These are phyloP conservation scores for Carex arenaria DNA, from an alignment of 202 grass and related monocot genomes.

Conservation along the genomic window DNA sequence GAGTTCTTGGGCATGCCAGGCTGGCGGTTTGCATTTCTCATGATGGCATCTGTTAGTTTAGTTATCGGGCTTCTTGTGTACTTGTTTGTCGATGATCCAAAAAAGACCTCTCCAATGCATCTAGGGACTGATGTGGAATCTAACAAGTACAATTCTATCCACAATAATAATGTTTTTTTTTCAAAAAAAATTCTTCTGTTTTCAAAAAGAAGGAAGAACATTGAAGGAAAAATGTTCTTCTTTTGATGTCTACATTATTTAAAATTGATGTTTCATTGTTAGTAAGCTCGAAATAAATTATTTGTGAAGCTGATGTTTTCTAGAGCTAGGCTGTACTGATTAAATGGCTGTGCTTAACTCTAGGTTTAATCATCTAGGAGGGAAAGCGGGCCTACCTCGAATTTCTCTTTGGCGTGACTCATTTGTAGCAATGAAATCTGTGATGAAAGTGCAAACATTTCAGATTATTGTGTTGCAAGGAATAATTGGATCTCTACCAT, in stretches of 20 bases:
- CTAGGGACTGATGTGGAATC: conserved; percentile 41
- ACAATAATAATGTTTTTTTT: background rate
- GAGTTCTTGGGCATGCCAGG: conserved; percentile 69
- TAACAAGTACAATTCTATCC: conserved; percentile 39
- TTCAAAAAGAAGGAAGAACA: background rate
- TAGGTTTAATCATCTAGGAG: conserved; percentile 27
- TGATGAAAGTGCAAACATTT: conserved; percentile 85
- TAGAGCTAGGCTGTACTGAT: background rate
- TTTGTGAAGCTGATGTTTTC: background rate
- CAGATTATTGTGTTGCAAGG: conserved; percentile 95
- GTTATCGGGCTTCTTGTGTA: conserved; percentile 78
- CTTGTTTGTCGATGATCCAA: conserved; percentile 75
- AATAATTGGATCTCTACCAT: conserved; percentile 82
- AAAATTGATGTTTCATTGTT: background rate
- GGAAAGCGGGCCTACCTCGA: conserved; percentile 43
- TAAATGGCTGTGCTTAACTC: background rate
- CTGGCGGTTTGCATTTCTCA: conserved; percentile 86
- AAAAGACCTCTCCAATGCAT: conserved; percentile 40
- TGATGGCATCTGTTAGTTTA: conserved; percentile 70
- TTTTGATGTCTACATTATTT: background rate
- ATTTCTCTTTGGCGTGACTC: conserved; percentile 72
- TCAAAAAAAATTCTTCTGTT: background rate
- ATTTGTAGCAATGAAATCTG: conserved; percentile 64
- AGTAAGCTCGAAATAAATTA: background rate
- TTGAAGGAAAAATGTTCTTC: background rate